These are phyloP conservation scores for Magnaporthales sp. DNA, from an alignment of 2,329 filamentous ascomycete genomes.

Conservation along the genomic window DNA sequence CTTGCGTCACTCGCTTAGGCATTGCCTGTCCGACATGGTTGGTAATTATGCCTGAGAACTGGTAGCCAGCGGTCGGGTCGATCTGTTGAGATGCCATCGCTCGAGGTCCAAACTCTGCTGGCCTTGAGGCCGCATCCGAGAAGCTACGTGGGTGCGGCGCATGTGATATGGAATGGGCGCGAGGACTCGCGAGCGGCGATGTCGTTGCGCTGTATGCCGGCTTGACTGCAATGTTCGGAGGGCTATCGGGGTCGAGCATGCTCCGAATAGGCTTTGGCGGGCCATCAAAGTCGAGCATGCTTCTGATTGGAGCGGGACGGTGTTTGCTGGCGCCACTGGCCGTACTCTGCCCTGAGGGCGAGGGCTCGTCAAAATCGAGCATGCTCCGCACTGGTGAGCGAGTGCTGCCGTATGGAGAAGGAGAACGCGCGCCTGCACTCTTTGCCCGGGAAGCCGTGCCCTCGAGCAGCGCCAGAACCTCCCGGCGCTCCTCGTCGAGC, in stretches of 20 bases:
- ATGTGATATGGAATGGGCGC: slow-evolving; percentile 18
- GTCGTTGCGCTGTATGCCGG: slow-evolving; percentile 33
- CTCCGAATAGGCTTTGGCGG: slow-evolving; percentile 35
- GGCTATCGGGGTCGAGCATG: slow-evolving; percentile 41
- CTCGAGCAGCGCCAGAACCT: slow-evolving; percentile 63
- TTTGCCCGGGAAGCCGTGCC: slow-evolving; percentile 22
- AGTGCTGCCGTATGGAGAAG: slow-evolving; percentile 47
- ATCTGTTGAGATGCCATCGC: slow-evolving; percentile 14
- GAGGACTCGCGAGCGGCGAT: slow-evolving; percentile 30
- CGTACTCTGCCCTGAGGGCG: slow-evolving; percentile 9
- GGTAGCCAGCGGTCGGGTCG: slow-evolving; percentile 46
- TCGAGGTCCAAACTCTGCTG: slow-evolving; percentile 36
- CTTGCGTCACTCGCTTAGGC: slow-evolving; percentile 43
- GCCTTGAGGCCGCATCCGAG: slow-evolving; percentile 43
- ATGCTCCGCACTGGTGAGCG: slow-evolving; percentile 62
- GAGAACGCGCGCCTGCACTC: slow-evolving; percentile 26
- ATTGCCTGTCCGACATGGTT: slow-evolving; percentile 38
- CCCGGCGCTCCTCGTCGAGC: slow-evolving; percentile 67
- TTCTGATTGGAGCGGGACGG: slow-evolving; percentile 46
- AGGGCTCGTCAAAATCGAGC: slow-evolving; percentile 46
- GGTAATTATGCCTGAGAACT: slow-evolving; percentile 51
- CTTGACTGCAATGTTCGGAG: slow-evolving; percentile 18
- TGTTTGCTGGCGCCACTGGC: slow-evolving; percentile 18
- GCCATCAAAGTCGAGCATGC: slow-evolving; percentile 54
- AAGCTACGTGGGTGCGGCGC: slow-evolving; percentile 38